Evolutionary conservation across 768 basidiomycete genomes (phyloP), one percentile per base, ranked within the genome.

Genomic region (Boletus vermiculosoides): DNA sequence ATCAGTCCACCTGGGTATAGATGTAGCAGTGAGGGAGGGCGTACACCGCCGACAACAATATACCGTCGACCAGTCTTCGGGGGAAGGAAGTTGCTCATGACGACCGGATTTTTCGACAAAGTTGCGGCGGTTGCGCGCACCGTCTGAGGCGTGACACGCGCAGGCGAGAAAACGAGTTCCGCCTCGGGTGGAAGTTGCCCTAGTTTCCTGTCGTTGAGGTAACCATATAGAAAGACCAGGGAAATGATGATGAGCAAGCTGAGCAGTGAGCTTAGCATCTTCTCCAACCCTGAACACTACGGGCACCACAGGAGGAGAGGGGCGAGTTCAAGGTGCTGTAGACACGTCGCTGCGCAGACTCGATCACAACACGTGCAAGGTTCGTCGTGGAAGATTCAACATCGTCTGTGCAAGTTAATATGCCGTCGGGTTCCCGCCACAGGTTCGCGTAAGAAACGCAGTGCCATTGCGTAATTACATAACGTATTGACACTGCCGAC

Each of bases 1-100:
- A 37, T 61, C 25, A 50, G 50, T 11, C 23, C 20, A n/a, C 30
- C 6, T 37, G 33, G 28, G 3, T 15, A 45, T 5, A 1, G 11
- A 12, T 10, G 45, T 40, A 50, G 31, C 25, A 50, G 8, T 15
- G 16, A 31, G 8, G 22, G 40, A 44, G 80, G 82, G 28, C 28
- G 59, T 66, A 88, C 87, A 62, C 90, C 89, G 54, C 90, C 90
- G 37, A 88, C 79, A 5, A 92, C 78, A 56, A 91, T 88, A 67
- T 92, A 91, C 48, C 84, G 77, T 54, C 89, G 78, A 20, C 87
- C 88, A 0, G 90, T 92, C 69, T 76, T 84, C 3, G 83, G 83
- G 6, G 87, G 86, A 28, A 90, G 69, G 54, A 83, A 76, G 44
- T 78, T 74, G 8, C 74, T 60, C 39, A 77, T 71, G 33, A 72